These are phyloP conservation scores for Populus davidiana DNA, from an alignment of 345 rosid species.

Conservation along the genomic window DNA sequence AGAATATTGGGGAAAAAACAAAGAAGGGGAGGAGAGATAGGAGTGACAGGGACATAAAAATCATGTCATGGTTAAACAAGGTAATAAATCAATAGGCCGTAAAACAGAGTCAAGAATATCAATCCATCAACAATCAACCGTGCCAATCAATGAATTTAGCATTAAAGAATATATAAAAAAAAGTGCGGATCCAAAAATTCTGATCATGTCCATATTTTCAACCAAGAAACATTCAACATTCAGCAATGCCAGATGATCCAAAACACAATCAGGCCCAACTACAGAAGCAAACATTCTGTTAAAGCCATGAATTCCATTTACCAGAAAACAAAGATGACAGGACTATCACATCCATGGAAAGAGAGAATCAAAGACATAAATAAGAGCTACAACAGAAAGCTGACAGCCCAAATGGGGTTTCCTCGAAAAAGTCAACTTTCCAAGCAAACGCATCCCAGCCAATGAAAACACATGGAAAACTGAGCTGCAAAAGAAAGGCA, in stretches of 20 bases:
- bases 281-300: not conserved
- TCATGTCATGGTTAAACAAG: not conserved
- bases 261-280: not conserved
- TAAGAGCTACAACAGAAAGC: not conserved
- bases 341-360: not conserved
- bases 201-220: not conserved
- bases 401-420: conserved; percentile 19
- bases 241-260: not conserved
- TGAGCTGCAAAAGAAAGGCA: not conserved
- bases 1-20: not conserved
- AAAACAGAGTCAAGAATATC: not conserved
- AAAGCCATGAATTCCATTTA: not conserved
- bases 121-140: not conserved
- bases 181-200: too few relatives aligned
- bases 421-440: conserved; percentile 33
- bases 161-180: not conserved
- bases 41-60: not conserved
- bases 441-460: not conserved
- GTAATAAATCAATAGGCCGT: not conserved
- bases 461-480: conserved; percentile 4
- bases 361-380: conserved; percentile 4
- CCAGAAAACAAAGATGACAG: conserved; percentile 3
- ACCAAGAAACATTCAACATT: not conserved
- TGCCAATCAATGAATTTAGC: not conserved
- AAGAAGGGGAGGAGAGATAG: not conserved